These are phyloP conservation scores for Candida ascalaphidarum DNA, from an alignment of 805 yeast species.

Conservation along the genomic window DNA sequence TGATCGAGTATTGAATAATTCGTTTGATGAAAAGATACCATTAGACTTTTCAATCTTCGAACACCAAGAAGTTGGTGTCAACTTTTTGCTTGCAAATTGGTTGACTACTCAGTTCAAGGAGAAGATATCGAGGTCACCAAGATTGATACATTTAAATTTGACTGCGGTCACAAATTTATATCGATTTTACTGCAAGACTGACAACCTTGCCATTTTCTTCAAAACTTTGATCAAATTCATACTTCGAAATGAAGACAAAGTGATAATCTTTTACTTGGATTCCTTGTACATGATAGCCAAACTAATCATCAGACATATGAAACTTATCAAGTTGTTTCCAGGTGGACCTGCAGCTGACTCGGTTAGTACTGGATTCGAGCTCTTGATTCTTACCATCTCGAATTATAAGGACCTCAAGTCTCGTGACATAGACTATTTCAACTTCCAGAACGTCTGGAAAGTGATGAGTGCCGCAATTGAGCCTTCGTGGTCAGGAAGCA, in stretches of 20 bases:
- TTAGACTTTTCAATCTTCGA: constrained; percentile 5
- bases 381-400: constrained; percentile 23
- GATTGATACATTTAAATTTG: constrained; percentile 26
- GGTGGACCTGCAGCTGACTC: constrained; percentile 19
- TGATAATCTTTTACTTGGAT: constrained; percentile 35
- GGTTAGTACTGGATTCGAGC: constrained; percentile 21
- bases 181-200: constrained; percentile 27
- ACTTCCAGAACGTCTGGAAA: constrained; percentile 25
- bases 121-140: constrained; percentile 22
- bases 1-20: constrained; percentile 17
- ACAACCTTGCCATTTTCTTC: constrained; percentile 32
- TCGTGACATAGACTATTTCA: constrained; percentile 24
- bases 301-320: constrained; percentile 22
- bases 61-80: constrained; percentile 31
- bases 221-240: constrained; percentile 23
- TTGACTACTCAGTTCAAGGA: constrained; percentile 34
- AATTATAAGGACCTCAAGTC: constrained; percentile 25
- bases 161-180: constrained; percentile 21
- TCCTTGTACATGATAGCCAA: constrained; percentile 25
- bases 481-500: no score
- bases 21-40: constrained; percentile 7
- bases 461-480: constrained; percentile 20
- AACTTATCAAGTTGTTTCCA: constrained; percentile 24
- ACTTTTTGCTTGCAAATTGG: constrained; percentile 41
- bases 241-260: constrained; percentile 30